Percentiles rank a stretch among this genome's conserved stretches.
These are phyloP conservation scores for Nakazawaea pomicola DNA, from an alignment of 805 yeast genomes.

Conservation along the genomic window DNA sequence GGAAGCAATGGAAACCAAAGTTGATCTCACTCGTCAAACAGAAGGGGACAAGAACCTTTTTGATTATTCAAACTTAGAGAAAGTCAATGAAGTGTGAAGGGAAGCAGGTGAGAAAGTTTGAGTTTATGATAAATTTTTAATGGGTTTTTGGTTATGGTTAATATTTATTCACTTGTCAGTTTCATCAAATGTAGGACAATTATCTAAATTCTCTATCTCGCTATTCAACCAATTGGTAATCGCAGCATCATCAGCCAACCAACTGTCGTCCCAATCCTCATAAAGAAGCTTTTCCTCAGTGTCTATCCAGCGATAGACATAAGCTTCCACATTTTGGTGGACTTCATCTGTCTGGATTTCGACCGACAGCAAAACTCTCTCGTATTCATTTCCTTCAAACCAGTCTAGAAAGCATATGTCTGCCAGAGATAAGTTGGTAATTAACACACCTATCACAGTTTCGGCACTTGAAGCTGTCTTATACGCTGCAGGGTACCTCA, in stretches of 20 bases:
- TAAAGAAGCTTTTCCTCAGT: slow-evolving; percentile 11
- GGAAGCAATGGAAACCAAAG: slow-evolving; percentile 11
- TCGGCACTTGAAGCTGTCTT: not conserved
- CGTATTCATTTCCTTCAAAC: slow-evolving; percentile 22
- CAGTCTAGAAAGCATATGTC: slow-evolving; percentile 17
- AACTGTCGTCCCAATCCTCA: slow-evolving; percentile 19
- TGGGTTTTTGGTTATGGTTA: not conserved
- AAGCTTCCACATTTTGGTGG: slow-evolving; percentile 8
- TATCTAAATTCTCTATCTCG: slow-evolving; percentile 15
- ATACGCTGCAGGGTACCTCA: slow-evolving; percentile 17
- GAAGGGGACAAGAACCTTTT: no score
- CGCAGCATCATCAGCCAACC: slow-evolving; percentile 13
- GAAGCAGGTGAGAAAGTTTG: not conserved
- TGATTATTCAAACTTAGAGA: not conserved
- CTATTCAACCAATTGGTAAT: slow-evolving; percentile 17
- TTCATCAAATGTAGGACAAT: slow-evolving; percentile 12
- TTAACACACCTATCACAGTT: slow-evolving; percentile 17
- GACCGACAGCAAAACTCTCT: slow-evolving; percentile 14
- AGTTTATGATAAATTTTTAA: not conserved
- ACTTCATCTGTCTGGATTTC: not conserved
- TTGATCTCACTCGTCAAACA: not conserved
- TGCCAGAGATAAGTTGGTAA: slow-evolving; percentile 13
- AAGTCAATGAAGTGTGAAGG: slow-evolving; percentile 1
- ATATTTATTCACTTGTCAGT: not conserved
- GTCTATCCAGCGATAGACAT: slow-evolving; percentile 18